phyloP scores from a whole-genome alignment of 2,329 filamentous ascomycete genomes.

The Fusarium nanum region DNA sequence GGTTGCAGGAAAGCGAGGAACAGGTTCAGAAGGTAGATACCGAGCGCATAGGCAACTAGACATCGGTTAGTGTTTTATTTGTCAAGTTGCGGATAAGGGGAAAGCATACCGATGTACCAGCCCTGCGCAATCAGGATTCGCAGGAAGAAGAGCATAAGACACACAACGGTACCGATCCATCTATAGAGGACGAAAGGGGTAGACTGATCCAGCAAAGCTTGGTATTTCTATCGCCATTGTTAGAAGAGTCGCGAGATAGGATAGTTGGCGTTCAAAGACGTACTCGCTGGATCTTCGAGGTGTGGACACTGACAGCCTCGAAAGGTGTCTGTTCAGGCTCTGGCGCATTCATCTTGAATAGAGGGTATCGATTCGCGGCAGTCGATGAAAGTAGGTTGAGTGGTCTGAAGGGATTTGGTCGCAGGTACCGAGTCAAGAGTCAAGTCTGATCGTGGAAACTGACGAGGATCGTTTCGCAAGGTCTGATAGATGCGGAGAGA shows the following conservation, averaged over 20 bases:
- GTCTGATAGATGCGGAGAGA: constrained; percentile 11
- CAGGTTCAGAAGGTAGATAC: constrained; percentile 98
- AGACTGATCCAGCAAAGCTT: constrained; percentile 92
- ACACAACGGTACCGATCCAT: constrained; percentile 84
- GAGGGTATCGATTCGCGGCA: constrained; percentile 19
- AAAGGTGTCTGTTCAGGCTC: constrained; percentile 94
- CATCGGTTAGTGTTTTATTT: constrained; percentile 17
- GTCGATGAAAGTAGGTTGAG: constrained; percentile 10
- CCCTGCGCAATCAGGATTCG: constrained; percentile 93
- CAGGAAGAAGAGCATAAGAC: constrained; percentile 84
- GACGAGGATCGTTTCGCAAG: constrained; percentile 11
- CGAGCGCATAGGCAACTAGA: constrained; percentile 93
- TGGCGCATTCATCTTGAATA: constrained; percentile 78
- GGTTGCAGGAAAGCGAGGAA: constrained; percentile 98
- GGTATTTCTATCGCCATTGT: constrained; percentile 76
- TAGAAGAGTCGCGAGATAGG: constrained; percentile 11
- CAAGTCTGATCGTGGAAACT: background rate
- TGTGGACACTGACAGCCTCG: constrained; percentile 87
- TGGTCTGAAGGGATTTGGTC: background rate
- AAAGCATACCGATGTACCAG: constrained; percentile 90
- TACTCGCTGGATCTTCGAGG: constrained; percentile 78
- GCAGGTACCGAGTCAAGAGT: constrained; percentile 2
- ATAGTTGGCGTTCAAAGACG: constrained; percentile 48
- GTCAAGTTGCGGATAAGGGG: background rate
- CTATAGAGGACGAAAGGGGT: constrained; percentile 90